Percentiles rank a stretch among this genome's conserved stretches.
phyloP scores from a whole-genome alignment of 495 filamentous ascomycete species.

The Jackrogersella multiformis region DNA sequence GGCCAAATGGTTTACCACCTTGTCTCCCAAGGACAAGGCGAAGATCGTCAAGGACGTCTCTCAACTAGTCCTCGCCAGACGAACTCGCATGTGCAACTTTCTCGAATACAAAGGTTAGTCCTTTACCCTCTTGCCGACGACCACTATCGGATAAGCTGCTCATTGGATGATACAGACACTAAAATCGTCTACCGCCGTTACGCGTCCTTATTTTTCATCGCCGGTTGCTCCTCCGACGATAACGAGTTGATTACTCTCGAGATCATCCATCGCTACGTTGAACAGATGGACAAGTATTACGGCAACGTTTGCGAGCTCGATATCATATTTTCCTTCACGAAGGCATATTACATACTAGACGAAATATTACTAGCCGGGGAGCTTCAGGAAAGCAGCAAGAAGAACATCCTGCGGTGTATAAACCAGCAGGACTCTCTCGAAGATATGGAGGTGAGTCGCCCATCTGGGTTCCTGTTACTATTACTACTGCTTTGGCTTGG shows the following conservation, averaged over 20 bases:
- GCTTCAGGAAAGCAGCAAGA: slow-evolving; percentile 99
- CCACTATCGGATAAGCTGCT: slow-evolving; percentile 18
- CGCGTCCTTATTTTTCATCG: slow-evolving; percentile 98
- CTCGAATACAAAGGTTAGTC: slow-evolving; percentile 95
- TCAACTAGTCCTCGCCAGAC: slow-evolving; percentile 92
- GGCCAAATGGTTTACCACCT: slow-evolving; percentile 99
- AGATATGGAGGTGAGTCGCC: slow-evolving; percentile 90
- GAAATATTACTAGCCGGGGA: slow-evolving; percentile 95
- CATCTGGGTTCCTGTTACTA: slow-evolving; percentile 13
- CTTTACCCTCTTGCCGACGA: slow-evolving; percentile 9
- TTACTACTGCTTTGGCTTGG: slow-evolving; percentile 2
- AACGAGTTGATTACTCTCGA: slow-evolving; percentile 99
- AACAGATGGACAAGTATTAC: slow-evolving; percentile 99
- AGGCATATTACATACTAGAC: slow-evolving; percentile 98
- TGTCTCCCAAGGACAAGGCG: slow-evolving; percentile 97
- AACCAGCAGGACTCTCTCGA: slow-evolving; percentile 93
- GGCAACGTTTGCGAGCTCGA: slow-evolving; percentile 99
- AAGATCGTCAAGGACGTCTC: slow-evolving; percentile 99
- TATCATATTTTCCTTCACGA: slow-evolving; percentile 99
- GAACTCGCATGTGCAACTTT: slow-evolving; percentile 99
- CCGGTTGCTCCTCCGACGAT: slow-evolving; percentile 91
- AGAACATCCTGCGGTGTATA: slow-evolving; percentile 95
- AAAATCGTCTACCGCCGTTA: slow-evolving; percentile 99
- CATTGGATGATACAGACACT: slow-evolving; percentile 68
- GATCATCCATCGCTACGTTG: slow-evolving; percentile 97